These are phyloP conservation scores for Clonostachys byssicola DNA, from an alignment of 2,329 filamentous ascomycete genomes.

Conservation along the genomic window DNA sequence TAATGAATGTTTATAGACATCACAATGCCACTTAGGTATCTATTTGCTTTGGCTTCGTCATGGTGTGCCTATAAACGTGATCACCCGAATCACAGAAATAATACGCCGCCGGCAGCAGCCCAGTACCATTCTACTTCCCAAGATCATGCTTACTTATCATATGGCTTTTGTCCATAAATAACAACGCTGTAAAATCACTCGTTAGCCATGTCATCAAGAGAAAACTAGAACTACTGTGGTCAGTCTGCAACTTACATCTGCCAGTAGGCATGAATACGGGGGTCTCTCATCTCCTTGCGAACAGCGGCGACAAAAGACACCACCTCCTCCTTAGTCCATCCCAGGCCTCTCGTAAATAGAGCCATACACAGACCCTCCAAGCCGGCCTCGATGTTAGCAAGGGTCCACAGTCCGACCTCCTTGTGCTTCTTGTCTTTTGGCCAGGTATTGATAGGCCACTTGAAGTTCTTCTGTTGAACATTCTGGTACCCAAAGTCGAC, in stretches of 20 bases:
- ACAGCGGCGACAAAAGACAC: slow-evolving; percentile 17
- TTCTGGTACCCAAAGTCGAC: slow-evolving; percentile 26
- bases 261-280: slow-evolving; percentile 14
- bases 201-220: too few relatives aligned
- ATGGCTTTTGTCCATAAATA: too few relatives aligned
- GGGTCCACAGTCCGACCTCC: slow-evolving; percentile 17
- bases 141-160: too few relatives aligned
- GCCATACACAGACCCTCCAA: slow-evolving; percentile 14
- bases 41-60: too few relatives aligned
- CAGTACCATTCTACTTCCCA: too few relatives aligned
- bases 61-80: too few relatives aligned
- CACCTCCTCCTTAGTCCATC: slow-evolving; percentile 17
- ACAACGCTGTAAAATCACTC: too few relatives aligned
- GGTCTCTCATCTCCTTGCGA: slow-evolving; percentile 18
- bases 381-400: slow-evolving; percentile 8
- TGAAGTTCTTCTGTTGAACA: slow-evolving; percentile 18
- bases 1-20: too few relatives aligned
- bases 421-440: slow-evolving; percentile 20
- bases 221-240: too few relatives aligned
- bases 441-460: slow-evolving; percentile 28
- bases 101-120: too few relatives aligned
- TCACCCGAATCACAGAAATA: too few relatives aligned
- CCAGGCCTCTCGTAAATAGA: slow-evolving; percentile 17
- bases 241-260: slow-evolving; percentile 9
- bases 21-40: too few relatives aligned